A percentile compares a stretch with the other conserved stretches of the same genome.
phyloP scores from a whole-genome alignment of 441 rosid genomes.

The Kokia cookei region DNA sequence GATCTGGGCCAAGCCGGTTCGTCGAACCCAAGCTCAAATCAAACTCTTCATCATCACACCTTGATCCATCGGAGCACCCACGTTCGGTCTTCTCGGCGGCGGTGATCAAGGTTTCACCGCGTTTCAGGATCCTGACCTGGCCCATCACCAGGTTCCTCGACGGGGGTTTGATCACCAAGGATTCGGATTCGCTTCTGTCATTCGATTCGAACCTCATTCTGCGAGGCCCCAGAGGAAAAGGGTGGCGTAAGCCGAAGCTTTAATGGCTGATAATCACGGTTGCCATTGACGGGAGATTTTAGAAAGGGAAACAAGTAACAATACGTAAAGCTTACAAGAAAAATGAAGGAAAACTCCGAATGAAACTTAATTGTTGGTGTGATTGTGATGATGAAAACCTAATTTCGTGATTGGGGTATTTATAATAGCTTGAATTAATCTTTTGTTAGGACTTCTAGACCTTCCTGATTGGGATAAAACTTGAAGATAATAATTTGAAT shows the following conservation, averaged over 20 bases:
- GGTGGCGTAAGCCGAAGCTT: constrained; percentile 1
- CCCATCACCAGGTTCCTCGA: constrained; percentile 41
- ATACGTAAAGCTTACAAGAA: no score
- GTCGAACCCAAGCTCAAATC: constrained; percentile 40
- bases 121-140: constrained; percentile 62
- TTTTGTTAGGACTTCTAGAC: no score
- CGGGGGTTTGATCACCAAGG: constrained; percentile 28
- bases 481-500: no score
- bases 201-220: constrained; percentile 11
- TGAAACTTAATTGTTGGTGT: no score
- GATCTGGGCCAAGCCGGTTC: constrained; percentile 47
- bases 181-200: background rate
- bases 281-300: constrained; percentile 7
- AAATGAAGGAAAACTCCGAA: no score
- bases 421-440: no score
- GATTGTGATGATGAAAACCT: no score
- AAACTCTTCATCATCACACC: background rate
- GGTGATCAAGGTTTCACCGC: constrained; percentile 43
- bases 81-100: background rate
- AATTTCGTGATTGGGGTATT: no score
- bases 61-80: background rate
- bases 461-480: no score
- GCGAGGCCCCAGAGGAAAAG: background rate
- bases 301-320: background rate
- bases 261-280: constrained; percentile 12